phyloP scores from a whole-genome alignment of 192 early-diverging fungal genomes.

The Allomyces javanicus region DNA sequence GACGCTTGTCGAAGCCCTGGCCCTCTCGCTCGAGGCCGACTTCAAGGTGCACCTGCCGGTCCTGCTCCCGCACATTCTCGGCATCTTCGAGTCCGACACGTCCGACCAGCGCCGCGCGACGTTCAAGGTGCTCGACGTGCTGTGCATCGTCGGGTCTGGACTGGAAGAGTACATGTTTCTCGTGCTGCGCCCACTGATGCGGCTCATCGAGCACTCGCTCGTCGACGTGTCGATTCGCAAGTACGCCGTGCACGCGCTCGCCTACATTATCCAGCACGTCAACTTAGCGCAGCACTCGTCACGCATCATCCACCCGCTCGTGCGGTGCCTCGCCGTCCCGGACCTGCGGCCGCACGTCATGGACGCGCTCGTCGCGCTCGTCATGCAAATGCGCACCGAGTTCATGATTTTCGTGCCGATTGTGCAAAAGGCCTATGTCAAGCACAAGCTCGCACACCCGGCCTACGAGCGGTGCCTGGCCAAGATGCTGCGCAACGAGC shows the following conservation, averaged over 20 bases:
- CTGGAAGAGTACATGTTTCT: slow-evolving; percentile 85
- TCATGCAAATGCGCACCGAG: slow-evolving; percentile 64
- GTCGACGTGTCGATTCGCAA: slow-evolving; percentile 36
- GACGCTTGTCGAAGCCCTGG: slow-evolving; percentile 67
- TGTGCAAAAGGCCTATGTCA: slow-evolving; percentile 55
- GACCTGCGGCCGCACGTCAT: slow-evolving; percentile 46
- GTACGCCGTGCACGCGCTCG: slow-evolving; percentile 47
- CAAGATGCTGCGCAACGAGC: slow-evolving; percentile 54
- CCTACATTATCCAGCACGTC: slow-evolving; percentile 49
- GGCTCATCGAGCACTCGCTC: slow-evolving; percentile 53
- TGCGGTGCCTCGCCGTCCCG: slow-evolving; percentile 43
- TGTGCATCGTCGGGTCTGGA: slow-evolving; percentile 63
- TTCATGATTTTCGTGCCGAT: slow-evolving; percentile 75
- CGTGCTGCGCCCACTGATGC: slow-evolving; percentile 64
- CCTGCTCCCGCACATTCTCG: slow-evolving; percentile 62
- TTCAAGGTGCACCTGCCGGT: slow-evolving; percentile 65
- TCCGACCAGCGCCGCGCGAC: slow-evolving; percentile 44
- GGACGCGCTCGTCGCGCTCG: slow-evolving; percentile 61
- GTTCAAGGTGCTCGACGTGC: slow-evolving; percentile 49
- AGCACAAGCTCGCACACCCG: slow-evolving; percentile 39
- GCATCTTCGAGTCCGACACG: slow-evolving; percentile 60
- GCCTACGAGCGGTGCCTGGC: slow-evolving; percentile 58
- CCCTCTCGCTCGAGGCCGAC: slow-evolving; percentile 65
- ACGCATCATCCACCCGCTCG: slow-evolving; percentile 64
- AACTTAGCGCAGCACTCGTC: slow-evolving; percentile 71